Evolutionary conservation across 306 rosid species (phyloP), one percentile per base, ranked within the genome.

Genomic region (Cucumis hystrix): DNA sequence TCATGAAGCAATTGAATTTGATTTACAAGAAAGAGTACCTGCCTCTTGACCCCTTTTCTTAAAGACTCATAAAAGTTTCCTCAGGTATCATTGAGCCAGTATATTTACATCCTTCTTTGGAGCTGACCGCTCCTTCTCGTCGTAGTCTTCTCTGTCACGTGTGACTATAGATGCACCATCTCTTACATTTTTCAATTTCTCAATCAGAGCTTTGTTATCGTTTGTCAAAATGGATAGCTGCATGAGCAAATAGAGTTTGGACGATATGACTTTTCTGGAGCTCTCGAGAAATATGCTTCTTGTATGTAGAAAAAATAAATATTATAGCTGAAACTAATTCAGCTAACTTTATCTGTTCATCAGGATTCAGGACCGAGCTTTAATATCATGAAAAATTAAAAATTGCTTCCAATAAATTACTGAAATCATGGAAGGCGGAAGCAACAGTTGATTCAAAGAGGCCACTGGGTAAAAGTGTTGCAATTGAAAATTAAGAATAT

Each of bases 1-100:
- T 45, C 75, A 47, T 70, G n/a, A 70, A 11, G 9, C 25, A 72
- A 51, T 49, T 45, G 14, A 47, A 71, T 51, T 8, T 4, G 43
- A 49, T 71, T 49, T 16, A 28, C 72, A 62, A 78, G 79, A 59
- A 74, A 49, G 80, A 70, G 75, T 88, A 93, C 95, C 93, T 89
- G 96, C 98, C 97, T 92, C 85, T 67, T 77, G 86, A 83, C 81
- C 86, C 80, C 86, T 82, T 83, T 83, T 76, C 81, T 75, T 28
- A 69, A 79, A 75, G 79, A 79, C 43, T 87, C 85, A 64, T 65
- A 79, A 63, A 86, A 60, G 79, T 85, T 66, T 84, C 91, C 58
- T 77, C 81, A 7, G 84, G 63, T 79, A 88, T 80, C 72, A 86
- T 83, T 71, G 83, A 35, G 84, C 87, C 77, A 76, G 84, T 86